Conservation (phyloP, 2,329 filamentous ascomycete species). For the Chaetoscypha palmicola region DNA sequence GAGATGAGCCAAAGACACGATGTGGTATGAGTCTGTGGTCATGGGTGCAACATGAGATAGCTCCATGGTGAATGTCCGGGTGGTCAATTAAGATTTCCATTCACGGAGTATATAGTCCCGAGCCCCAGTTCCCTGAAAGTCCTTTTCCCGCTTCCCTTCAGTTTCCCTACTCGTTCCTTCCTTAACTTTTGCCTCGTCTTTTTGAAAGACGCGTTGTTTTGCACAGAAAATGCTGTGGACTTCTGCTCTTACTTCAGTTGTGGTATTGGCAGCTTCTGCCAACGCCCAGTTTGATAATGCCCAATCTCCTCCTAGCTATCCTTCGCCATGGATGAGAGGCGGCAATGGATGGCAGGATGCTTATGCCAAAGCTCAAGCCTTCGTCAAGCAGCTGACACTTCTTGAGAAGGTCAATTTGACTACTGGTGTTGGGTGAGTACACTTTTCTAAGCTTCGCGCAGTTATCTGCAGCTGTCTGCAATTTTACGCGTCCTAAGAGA, state of each 20-base stretch:
- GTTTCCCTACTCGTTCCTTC: slow-evolving; percentile 3
- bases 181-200: neutral
- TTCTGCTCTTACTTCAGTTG: slow-evolving; percentile 13
- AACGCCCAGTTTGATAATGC: slow-evolving; percentile 22
- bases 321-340: slow-evolving; percentile 31
- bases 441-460: too few relatives aligned
- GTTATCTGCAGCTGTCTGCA: too few relatives aligned
- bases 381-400: slow-evolving; percentile 69
- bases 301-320: slow-evolving; percentile 28
- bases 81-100: neutral
- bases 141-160: neutral
- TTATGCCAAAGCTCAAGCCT: slow-evolving; percentile 59
- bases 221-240: slow-evolving; percentile 19
- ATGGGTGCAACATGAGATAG: neutral
- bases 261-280: slow-evolving; percentile 14
- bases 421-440: slow-evolving; percentile 55
- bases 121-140: neutral
- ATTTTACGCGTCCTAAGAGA: too few relatives aligned
- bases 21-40: neutral
- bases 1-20: neutral
- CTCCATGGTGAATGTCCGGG: neutral
- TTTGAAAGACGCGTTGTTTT: slow-evolving; percentile 1
- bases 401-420: slow-evolving; percentile 91
- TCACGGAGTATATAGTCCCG: slow-evolving; percentile 8
- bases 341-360: slow-evolving; percentile 54